A percentile compares a stretch with the other conserved stretches of the same genome.
These are phyloP conservation scores for Akanthomyces muscarius DNA, from an alignment of 2,329 filamentous ascomycete species.

Conservation along the genomic window DNA sequence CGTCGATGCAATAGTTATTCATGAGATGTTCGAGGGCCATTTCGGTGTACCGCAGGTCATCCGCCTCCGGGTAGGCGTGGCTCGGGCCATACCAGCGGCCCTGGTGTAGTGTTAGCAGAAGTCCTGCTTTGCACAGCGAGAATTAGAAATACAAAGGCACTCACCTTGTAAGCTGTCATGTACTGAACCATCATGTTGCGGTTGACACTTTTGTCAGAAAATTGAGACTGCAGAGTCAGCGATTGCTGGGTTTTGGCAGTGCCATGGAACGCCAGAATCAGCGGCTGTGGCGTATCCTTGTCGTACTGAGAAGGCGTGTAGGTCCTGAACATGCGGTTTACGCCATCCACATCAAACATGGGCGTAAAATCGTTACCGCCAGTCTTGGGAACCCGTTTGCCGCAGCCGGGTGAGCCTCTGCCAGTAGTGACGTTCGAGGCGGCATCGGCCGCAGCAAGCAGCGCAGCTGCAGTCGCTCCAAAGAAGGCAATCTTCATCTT, in stretches of 20 bases:
- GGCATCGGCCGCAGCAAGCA: neutral
- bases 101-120: conserved; percentile 20
- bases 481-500: neutral
- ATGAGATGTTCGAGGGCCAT: conserved; percentile 37
- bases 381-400: neutral
- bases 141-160: neutral
- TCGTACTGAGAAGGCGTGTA: neutral
- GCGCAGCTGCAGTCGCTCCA: neutral
- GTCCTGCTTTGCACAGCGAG: too few relatives aligned
- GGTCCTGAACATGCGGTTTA: neutral
- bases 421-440: neutral
- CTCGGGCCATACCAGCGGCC: conserved; percentile 35
- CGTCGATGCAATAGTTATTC: conserved; percentile 34
- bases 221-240: neutral
- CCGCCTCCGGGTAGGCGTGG: conserved; percentile 26
- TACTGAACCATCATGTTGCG: conserved; percentile 35
- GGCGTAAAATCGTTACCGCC: neutral
- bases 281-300: neutral
- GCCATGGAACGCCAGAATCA: conserved; percentile 4
- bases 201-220: neutral
- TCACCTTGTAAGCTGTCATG: conserved; percentile 37
- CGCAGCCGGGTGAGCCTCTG: conserved; percentile 7
- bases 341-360: neutral
- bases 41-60: conserved; percentile 39
- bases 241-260: neutral